Evolutionary conservation across 805 yeast species (phyloP).

Genomic region (Suhomyces kilbournensis): DNA sequence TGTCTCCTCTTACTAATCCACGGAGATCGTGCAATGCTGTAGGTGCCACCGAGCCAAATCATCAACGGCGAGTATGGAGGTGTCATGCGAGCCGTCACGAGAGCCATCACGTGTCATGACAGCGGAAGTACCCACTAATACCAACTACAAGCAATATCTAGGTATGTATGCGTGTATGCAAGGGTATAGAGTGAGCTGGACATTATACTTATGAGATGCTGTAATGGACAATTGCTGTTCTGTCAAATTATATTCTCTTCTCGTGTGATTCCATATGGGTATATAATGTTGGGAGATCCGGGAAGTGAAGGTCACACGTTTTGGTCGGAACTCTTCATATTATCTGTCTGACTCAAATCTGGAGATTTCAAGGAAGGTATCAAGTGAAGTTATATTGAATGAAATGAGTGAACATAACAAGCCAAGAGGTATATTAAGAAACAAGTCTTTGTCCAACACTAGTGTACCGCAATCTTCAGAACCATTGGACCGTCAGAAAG

Average conservation of each 20-base stretch:
- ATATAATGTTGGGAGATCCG: background rate
- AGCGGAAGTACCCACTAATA: too few species aligned
- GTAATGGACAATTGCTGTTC: too few species aligned
- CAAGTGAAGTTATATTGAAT: too few species aligned
- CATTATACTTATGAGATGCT: too few species aligned
- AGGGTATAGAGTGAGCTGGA: too few species aligned
- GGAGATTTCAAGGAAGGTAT: background rate
- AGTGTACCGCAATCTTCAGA: constrained; percentile 7
- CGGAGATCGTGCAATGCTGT: background rate
- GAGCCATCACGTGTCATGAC: background rate
- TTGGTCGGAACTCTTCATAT: background rate
- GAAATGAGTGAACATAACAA: constrained; percentile 1
- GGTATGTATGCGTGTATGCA: too few species aligned
- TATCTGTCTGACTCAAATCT: background rate
- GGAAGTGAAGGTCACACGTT: background rate
- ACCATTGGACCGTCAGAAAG: constrained; percentile 62
- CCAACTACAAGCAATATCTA: too few species aligned
- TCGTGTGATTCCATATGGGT: too few species aligned
- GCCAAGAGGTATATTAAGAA: constrained; percentile 51
- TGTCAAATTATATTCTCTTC: too few species aligned
- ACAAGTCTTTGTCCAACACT: constrained; percentile 33
- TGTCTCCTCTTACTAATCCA: background rate
- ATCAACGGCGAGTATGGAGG: background rate
- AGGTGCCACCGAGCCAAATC: background rate
- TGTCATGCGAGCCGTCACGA: background rate